Evolutionary conservation across 2,329 filamentous ascomycete species (phyloP).

Genomic region (Cladosporium sp.): DNA sequence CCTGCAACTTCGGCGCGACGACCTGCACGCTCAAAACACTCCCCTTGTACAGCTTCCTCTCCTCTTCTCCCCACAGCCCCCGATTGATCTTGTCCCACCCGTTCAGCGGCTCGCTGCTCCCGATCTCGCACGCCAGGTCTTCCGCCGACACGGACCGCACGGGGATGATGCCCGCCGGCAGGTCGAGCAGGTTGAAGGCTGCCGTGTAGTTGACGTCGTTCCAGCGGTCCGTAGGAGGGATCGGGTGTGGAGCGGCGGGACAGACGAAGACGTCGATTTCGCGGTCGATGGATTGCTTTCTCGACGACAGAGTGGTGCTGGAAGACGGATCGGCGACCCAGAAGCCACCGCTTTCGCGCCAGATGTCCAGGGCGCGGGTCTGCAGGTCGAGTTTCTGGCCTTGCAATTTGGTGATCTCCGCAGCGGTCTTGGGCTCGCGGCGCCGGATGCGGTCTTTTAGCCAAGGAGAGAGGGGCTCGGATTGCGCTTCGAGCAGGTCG

Average conservation of each 20-base stretch:
- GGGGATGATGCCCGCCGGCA: constrained; percentile 53
- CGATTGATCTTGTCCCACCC: constrained; percentile 57
- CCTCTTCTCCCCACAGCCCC: constrained; percentile 50
- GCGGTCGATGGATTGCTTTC: constrained; percentile 11
- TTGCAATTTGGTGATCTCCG: constrained; percentile 48
- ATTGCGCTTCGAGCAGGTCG: constrained; percentile 49
- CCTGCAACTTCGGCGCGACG: constrained; percentile 49
- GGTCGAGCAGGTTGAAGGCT: constrained; percentile 57
- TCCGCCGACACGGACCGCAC: constrained; percentile 43
- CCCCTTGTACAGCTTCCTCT: constrained; percentile 48
- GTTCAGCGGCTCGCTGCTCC: constrained; percentile 34
- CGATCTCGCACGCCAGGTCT: constrained; percentile 48
- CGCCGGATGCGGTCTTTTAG: constrained; percentile 47
- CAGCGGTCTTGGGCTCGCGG: constrained; percentile 41
- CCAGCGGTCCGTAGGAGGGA: constrained; percentile 56
- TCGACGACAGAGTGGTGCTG: neutral
- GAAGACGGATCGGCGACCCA: constrained; percentile 18
- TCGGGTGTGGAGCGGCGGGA: constrained; percentile 58
- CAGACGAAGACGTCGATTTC: constrained; percentile 56
- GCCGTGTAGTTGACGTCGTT: constrained; percentile 58
- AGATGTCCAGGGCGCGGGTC: constrained; percentile 52
- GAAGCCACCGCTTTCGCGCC: constrained; percentile 40
- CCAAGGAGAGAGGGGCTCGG: constrained; percentile 56
- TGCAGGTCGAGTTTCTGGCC: constrained; percentile 48
- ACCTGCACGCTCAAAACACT: constrained; percentile 53